These are phyloP conservation scores for Amaranthus cruentus DNA, from an alignment of 148 eudicot species.

Conservation along the genomic window DNA sequence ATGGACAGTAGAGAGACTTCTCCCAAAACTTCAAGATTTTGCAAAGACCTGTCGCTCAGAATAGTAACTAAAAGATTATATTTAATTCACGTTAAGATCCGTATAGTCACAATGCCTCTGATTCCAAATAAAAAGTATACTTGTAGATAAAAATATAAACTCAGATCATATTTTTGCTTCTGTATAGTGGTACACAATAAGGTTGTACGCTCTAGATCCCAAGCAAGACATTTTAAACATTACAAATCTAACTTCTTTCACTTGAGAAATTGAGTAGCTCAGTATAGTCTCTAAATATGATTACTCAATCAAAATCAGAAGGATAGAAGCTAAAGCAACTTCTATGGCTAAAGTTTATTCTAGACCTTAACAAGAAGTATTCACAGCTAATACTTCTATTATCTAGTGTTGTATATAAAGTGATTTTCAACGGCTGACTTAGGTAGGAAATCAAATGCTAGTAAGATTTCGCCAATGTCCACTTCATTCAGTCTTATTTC, in stretches of 20 bases:
- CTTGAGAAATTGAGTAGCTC: neutral
- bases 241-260: neutral
- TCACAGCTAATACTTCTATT: neutral
- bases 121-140: conserved; percentile 11
- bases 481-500: too few species aligned
- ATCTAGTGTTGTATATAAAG: neutral
- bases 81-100: conserved; percentile 6
- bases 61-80: conserved; percentile 4
- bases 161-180: neutral
- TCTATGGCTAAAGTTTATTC: neutral
- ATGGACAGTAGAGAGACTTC: conserved; percentile 58
- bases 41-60: conserved; percentile 58
- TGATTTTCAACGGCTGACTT: neutral
- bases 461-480: neutral
- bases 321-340: neutral
- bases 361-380: neutral
- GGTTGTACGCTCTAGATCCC: neutral
- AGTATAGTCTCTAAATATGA: neutral
- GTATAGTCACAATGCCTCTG: neutral
- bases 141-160: neutral
- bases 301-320: neutral
- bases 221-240: neutral
- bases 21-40: conserved; percentile 62
- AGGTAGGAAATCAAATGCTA: neutral
- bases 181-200: neutral